Conservation (phyloP, 352 stramenopile genomes). For the Aphanomyces astaci region DNA sequence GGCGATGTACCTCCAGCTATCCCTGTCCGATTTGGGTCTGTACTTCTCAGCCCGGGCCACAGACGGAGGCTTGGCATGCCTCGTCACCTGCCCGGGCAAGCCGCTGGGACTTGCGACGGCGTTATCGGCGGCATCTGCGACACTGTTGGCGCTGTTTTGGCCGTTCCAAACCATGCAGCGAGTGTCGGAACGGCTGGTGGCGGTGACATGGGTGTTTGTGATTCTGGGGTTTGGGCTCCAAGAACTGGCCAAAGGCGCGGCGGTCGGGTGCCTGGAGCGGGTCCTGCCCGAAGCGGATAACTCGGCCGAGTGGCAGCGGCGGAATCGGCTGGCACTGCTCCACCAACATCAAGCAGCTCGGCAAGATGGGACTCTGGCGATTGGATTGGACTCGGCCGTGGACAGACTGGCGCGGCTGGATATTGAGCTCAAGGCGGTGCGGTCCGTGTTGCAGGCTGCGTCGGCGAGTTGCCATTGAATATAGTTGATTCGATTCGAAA, state of each 20-base stretch:
- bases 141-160: constrained; percentile 78
- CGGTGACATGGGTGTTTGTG: constrained; percentile 87
- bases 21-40: constrained; percentile 89
- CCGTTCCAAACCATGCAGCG: constrained; percentile 67
- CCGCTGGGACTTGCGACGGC: constrained; percentile 64
- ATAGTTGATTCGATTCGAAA: too few relatives aligned
- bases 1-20: constrained; percentile 93
- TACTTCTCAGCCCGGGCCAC: constrained; percentile 84
- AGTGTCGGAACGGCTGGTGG: constrained; percentile 59
- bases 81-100: constrained; percentile 51
- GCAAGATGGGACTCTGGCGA: constrained; percentile 15
- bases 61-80: constrained; percentile 67
- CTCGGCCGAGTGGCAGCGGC: constrained; percentile 49
- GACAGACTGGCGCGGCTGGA: constrained; percentile 60
- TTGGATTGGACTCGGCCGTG: constrained; percentile 61
- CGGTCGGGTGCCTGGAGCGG: constrained; percentile 46
- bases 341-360: constrained; percentile 19
- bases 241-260: constrained; percentile 64
- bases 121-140: constrained; percentile 73
- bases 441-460: constrained; percentile 50
- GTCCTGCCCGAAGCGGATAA: constrained; percentile 44
- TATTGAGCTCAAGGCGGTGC: constrained; percentile 54
- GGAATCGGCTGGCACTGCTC: constrained; percentile 76
- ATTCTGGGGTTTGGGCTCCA: constrained; percentile 84
- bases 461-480: constrained; percentile 25